A percentile compares a stretch with the other conserved stretches of the same genome.
Evolutionary conservation across 1,284 basidiomycete species (phyloP).

Genomic region (Stygiomarasmius scandens): DNA sequence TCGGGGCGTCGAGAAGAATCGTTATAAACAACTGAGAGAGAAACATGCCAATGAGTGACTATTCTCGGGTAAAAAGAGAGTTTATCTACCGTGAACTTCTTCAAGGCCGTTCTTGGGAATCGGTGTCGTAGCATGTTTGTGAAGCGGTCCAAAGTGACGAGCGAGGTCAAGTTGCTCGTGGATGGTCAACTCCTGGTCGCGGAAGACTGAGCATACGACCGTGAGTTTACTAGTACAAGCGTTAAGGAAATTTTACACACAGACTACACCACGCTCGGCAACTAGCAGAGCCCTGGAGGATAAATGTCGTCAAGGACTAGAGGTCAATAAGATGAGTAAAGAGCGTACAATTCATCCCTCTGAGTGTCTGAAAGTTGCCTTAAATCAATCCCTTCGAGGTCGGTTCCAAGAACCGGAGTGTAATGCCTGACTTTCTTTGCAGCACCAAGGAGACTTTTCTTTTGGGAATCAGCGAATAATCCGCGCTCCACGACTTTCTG

Average conservation of each 20-base stretch:
- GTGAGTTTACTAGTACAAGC: neutral
- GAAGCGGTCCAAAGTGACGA: slow-evolving; percentile 75
- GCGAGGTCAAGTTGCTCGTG: slow-evolving; percentile 75
- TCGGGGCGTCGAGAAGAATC: slow-evolving; percentile 72
- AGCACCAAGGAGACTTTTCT: slow-evolving; percentile 57
- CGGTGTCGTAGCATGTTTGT: slow-evolving; percentile 83
- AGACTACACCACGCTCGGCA: slow-evolving; percentile 71
- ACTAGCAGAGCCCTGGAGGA: slow-evolving; percentile 62
- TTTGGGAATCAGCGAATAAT: slow-evolving; percentile 58
- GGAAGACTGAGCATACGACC: slow-evolving; percentile 57
- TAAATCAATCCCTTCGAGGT: slow-evolving; percentile 64
- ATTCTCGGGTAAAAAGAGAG: neutral
- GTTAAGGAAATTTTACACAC: slow-evolving; percentile 39
- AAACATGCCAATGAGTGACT: no score
- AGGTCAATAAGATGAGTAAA: slow-evolving; percentile 5
- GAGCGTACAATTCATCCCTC: slow-evolving; percentile 65
- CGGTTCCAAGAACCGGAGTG: slow-evolving; percentile 68
- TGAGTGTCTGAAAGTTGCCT: slow-evolving; percentile 58
- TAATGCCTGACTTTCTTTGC: slow-evolving; percentile 61
- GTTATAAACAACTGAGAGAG: slow-evolving; percentile 64
- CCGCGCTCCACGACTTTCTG: slow-evolving; percentile 67
- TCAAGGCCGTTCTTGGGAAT: slow-evolving; percentile 75
- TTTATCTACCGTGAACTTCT: slow-evolving; percentile 66
- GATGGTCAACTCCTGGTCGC: slow-evolving; percentile 70
- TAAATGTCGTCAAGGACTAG: no score